Base-by-base conservation (phyloP, 768 basidiomycete species). In the Hemileccinum rubropunctum region DNA sequence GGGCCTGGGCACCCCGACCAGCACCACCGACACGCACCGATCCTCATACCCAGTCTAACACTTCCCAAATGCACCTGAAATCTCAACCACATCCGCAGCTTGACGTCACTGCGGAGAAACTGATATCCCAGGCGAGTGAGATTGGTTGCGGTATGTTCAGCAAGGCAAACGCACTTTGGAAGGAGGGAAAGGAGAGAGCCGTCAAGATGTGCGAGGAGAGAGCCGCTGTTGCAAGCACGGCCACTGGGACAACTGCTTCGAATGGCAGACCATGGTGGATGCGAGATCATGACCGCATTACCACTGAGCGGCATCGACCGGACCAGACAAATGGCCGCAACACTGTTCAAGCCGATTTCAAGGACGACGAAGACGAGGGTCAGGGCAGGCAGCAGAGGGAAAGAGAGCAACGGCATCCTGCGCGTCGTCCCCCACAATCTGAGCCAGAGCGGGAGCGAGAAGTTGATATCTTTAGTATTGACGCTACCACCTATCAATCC, bases 131-230 rank as follows among this genome's bases (percentile, higher is more conserved):
- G 58, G 95, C 94, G 0, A 85, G 84, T 49, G 88, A 88, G 65
- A 82, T 99, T 45, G 91, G 95, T 6, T 70, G 87, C 51, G 86
- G 73, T 50, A 71, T 98, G 68, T 88, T 98, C 61, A 91, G 73
- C 54, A 83, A 82, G 51, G 95, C 94, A 5, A 91, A 85, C 58
- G 80, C 83, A 3, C 83, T 95, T 45, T 97, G 89, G 91, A 88
- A 82, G 57, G 80, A 86, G 52, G 84, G 91, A 8, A 91, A 82
- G 63, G 89, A 88, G 65, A 80, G 75, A 49, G 86, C 89, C 2
- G 76, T 82, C 64, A 91, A 90, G 66, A 86, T 75, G 4, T 90
- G 92, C 48, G 94, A 92, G 62, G 95, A 98, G 62, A 80, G 78
- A 26, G 70, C 23, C 23, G 23, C 77, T 1, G 57, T 60, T 26